A percentile compares a stretch with the other conserved stretches of the same genome.
Evolutionary conservation across 225 moss, liverwort and hornwort genomes (phyloP).

Genomic region (Sphagnum tenellum): DNA sequence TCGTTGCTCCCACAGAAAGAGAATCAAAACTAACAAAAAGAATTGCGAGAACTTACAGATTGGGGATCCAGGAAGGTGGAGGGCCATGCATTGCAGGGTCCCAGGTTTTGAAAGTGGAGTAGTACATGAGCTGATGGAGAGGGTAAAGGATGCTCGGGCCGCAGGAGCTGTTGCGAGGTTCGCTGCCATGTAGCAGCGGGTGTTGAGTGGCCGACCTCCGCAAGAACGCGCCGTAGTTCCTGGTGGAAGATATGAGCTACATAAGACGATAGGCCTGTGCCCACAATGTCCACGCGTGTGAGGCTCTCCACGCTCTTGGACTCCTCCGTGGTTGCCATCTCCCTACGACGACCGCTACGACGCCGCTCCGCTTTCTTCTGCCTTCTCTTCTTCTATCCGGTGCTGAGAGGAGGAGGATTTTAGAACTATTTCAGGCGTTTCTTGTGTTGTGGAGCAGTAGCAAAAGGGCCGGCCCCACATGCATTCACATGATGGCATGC

Average conservation of each 20-base stretch:
- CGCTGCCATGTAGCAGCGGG: constrained; percentile 28
- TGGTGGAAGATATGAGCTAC: constrained; percentile 14
- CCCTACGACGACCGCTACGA: too few species aligned
- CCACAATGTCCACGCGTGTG: constrained; percentile 13
- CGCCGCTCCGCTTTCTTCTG: too few species aligned
- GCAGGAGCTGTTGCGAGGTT: constrained; percentile 35
- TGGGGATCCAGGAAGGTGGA: constrained; percentile 45
- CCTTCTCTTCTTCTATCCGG: too few species aligned
- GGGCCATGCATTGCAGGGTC: constrained; percentile 22
- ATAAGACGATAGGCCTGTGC: constrained; percentile 8
- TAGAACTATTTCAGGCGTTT: too few species aligned
- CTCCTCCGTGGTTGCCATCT: too few species aligned
- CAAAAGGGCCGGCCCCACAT: too few species aligned
- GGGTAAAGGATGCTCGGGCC: constrained; percentile 27
- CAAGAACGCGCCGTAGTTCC: constrained; percentile 10
- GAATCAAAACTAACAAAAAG: neutral
- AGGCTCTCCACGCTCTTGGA: too few species aligned
- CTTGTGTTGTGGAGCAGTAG: too few species aligned
- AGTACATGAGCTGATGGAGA: constrained; percentile 56
- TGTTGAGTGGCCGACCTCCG: constrained; percentile 9
- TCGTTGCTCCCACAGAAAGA: neutral
- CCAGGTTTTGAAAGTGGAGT: constrained; percentile 38
- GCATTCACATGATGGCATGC: too few species aligned
- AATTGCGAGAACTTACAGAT: constrained; percentile 23
- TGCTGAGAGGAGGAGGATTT: too few species aligned